These are phyloP conservation scores for Boletus tylopilopsis DNA, from an alignment of 768 basidiomycete species.

Conservation along the genomic window DNA sequence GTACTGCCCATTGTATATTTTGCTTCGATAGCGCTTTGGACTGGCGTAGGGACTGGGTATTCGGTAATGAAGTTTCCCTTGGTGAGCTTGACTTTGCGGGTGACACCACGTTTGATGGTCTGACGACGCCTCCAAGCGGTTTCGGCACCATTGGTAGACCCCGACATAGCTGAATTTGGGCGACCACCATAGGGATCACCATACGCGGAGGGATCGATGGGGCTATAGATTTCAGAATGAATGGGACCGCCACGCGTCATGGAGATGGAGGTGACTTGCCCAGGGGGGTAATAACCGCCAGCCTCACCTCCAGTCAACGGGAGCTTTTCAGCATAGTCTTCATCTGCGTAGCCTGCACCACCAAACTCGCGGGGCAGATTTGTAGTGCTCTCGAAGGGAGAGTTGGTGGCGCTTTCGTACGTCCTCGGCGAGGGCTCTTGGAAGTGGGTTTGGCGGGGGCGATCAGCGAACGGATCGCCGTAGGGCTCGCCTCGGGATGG, in stretches of 20 bases:
- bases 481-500: slow-evolving; percentile 34
- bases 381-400: slow-evolving; percentile 55
- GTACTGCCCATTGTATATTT: slow-evolving; percentile 70
- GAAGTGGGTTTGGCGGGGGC: slow-evolving; percentile 51
- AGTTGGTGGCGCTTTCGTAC: slow-evolving; percentile 36
- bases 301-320: slow-evolving; percentile 64
- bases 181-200: slow-evolving; percentile 63
- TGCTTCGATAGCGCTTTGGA: slow-evolving; percentile 76
- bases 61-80: slow-evolving; percentile 91
- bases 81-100: slow-evolving; percentile 91
- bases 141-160: slow-evolving; percentile 54
- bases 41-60: slow-evolving; percentile 82
- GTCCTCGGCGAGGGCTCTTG: slow-evolving; percentile 55
- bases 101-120: slow-evolving; percentile 88
- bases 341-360: slow-evolving; percentile 48
- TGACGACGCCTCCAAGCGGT: slow-evolving; percentile 73
- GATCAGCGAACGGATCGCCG: slow-evolving; percentile 73
- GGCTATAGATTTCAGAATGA: slow-evolving; percentile 27
- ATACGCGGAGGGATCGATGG: slow-evolving; percentile 54
- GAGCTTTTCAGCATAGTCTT: slow-evolving; percentile 73
- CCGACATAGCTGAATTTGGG: slow-evolving; percentile 50
- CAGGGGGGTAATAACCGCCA: slow-evolving; percentile 68
- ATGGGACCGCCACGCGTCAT: not conserved
- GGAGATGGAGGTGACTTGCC: slow-evolving; percentile 41
- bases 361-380: slow-evolving; percentile 54